Conservation (phyloP, 768 basidiomycete genomes). For the Lactarius hatsudake region DNA sequence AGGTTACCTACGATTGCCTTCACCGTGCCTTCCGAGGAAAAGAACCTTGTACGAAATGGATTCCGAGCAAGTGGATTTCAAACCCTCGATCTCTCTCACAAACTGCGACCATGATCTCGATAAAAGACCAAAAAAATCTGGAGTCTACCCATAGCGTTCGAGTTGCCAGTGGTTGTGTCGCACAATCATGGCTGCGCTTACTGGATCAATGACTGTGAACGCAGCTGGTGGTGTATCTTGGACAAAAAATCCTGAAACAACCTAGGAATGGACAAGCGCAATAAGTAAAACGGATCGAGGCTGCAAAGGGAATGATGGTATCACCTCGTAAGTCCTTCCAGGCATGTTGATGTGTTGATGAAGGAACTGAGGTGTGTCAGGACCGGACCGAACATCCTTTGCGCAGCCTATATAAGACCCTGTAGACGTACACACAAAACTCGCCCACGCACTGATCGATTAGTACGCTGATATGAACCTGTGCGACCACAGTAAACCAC, state of each 20-base stretch:
- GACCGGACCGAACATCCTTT: background rate
- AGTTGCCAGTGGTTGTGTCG: background rate
- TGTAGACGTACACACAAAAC: background rate
- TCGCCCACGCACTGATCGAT: background rate
- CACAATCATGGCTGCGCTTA: slow-evolving; percentile 3
- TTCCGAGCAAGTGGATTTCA: slow-evolving; percentile 2
- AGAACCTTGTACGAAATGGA: slow-evolving; percentile 18
- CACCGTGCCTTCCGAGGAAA: slow-evolving; percentile 21
- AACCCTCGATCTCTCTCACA: background rate
- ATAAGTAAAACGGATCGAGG: background rate
- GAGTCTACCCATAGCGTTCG: slow-evolving; percentile 8
- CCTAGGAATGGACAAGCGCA: slow-evolving; percentile 2
- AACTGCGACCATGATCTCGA: slow-evolving; percentile 19
- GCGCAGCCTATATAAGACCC: slow-evolving; percentile 7
- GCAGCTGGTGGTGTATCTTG: slow-evolving; percentile 8
- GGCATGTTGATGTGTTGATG: background rate
- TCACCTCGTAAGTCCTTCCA: slow-evolving; percentile 16
- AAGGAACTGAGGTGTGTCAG: background rate
- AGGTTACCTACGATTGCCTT: slow-evolving; percentile 16
- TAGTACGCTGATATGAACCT: slow-evolving; percentile 18
- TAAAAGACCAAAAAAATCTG: slow-evolving; percentile 19
- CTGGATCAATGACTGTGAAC: slow-evolving; percentile 12
- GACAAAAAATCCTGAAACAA: slow-evolving; percentile 20
- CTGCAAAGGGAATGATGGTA: background rate
- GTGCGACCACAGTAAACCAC: slow-evolving; percentile 37